Conservation (phyloP, 331 rosid genomes). For the Rosa hybrid region DNA sequence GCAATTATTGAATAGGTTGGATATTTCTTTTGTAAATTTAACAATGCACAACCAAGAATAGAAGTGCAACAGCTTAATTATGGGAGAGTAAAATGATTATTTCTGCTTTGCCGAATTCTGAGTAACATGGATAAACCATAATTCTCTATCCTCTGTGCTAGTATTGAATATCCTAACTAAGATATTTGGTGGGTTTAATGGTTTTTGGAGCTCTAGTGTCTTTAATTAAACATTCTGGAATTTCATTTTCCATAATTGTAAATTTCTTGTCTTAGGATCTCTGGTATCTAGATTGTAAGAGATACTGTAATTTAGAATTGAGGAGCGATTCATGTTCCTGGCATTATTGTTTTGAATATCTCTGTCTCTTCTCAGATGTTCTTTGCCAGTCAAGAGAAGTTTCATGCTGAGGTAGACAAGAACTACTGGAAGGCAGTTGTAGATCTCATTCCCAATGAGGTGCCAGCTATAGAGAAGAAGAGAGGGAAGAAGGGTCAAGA, state of each 20-base stretch:
- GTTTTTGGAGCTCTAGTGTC: neutral
- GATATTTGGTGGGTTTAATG: neutral
- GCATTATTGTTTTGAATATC: neutral
- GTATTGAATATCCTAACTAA: neutral
- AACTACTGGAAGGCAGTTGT: conserved; percentile 49
- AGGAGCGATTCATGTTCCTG: neutral
- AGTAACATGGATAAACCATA: neutral
- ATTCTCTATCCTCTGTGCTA: neutral
- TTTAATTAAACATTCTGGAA: neutral
- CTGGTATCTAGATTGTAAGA: neutral
- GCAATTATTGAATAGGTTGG: neutral
- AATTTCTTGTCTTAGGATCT: neutral
- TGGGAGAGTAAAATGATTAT: neutral
- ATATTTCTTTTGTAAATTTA: neutral
- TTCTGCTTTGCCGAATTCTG: neutral
- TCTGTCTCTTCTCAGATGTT: conserved; percentile 26
- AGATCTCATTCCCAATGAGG: conserved; percentile 44
- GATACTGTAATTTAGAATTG: neutral
- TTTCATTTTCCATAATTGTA: neutral
- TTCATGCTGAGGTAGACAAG: conserved; percentile 45
- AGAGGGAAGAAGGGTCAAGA: conserved; percentile 44
- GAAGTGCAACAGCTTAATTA: neutral
- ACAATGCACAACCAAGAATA: neutral
- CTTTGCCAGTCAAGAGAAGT: conserved; percentile 44
- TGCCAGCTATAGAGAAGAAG: conserved; percentile 31